Base-by-base conservation (phyloP, 2,329 filamentous ascomycete species). In the Fusarium concolor region DNA sequence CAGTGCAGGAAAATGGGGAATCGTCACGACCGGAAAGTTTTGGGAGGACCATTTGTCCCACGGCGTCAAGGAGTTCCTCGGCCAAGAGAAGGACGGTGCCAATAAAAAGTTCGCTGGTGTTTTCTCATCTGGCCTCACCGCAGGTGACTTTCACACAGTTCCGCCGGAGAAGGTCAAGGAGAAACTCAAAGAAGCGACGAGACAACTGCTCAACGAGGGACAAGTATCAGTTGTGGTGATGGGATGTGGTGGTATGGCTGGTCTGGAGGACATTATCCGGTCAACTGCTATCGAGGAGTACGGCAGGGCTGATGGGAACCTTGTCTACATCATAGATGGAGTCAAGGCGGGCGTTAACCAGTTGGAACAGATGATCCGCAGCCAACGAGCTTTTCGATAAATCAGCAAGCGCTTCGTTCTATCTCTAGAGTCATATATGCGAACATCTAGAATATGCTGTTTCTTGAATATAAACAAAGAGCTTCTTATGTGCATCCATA, bases 171-270 rank as follows among this genome's bases (percentile, higher is more conserved):
- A 91, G 63, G 88, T 97, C 37, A 82, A 83, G 37, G 76, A 77
- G 61, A 89, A 87, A 73, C 87, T 97, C 75, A 89, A 85, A 68
- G 84, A 87, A 17, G 93, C 94, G 0, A 92, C 92, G 0, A 87
- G 85, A 76, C 82, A 85, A 50, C 80, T 97, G 26, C 79, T 97
- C 28, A 76, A 75, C 10, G 82, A 82, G 14, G 81, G 84, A 0
- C 81, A 83, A 5, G 86, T 94, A 0, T 82, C 84, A 6, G 91
- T 89, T 24, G 87, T 97, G 10, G 91, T 93, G 74, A 86, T 97
- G 82, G 94, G 94, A 0, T 97, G 94, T 77, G 94, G 92, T 4
- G 94, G 94, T 0, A 97, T 97, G 94, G 90, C 90, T 2, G 94
- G 94, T 0, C 85, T 97, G 79, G 91, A 96, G 71, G 83, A 88